Percentiles rank a stretch among this genome's conserved stretches.
phyloP scores from a whole-genome alignment of 768 basidiomycete species.

The Russula vinacea region DNA sequence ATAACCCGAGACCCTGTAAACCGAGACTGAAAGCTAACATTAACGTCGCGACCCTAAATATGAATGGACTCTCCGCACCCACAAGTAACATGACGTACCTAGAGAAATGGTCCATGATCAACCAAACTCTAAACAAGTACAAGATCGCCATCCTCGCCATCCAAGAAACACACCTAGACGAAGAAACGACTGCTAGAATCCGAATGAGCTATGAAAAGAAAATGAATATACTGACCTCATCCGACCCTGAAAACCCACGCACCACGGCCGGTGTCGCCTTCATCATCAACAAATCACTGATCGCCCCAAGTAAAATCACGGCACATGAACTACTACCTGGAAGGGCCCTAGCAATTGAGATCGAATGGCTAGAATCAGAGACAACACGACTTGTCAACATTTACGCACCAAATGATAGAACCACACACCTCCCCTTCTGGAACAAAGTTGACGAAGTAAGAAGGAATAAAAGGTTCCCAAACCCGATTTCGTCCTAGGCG shows the following conservation, averaged over 20 bases:
- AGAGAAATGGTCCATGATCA: background rate
- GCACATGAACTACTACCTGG: background rate
- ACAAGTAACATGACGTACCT: too few species aligned
- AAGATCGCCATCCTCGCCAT: background rate
- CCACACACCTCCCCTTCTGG: slow-evolving; percentile 27
- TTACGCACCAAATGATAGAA: slow-evolving; percentile 28
- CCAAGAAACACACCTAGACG: slow-evolving; percentile 3
- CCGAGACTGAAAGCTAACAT: background rate
- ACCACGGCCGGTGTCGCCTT: background rate
- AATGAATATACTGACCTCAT: background rate
- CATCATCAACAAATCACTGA: background rate
- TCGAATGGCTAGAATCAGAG: slow-evolving; percentile 26
- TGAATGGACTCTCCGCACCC: too few species aligned
- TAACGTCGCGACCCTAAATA: background rate
- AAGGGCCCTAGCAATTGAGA: background rate
- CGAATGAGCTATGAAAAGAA: background rate
- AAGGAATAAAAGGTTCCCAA: background rate
- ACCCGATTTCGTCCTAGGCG: slow-evolving; percentile 4
- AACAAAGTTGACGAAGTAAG: background rate
- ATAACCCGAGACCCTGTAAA: too few species aligned
- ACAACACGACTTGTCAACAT: slow-evolving; percentile 25
- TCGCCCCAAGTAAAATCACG: background rate
- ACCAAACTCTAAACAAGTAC: background rate
- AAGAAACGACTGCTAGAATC: background rate
- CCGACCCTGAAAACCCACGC: too few species aligned